Percentiles rank a stretch among this genome's conserved stretches.
Evolutionary conservation across 176 grass and related monocot species (phyloP).

Genomic region (Rhynchospora breviuscula): DNA sequence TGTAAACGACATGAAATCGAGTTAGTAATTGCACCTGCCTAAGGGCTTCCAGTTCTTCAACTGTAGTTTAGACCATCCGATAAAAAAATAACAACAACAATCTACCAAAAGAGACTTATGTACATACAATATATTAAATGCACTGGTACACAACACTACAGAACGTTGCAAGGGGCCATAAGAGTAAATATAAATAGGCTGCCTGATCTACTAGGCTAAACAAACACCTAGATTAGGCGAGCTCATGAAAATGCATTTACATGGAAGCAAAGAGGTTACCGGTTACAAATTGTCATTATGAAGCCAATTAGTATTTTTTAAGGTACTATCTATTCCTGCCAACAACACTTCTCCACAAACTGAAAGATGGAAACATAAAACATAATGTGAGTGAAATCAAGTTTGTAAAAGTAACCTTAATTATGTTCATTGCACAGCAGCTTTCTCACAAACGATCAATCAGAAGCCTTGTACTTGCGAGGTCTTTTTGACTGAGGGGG

Average conservation of each 20-base stretch:
- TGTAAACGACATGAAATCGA: too few relatives aligned
- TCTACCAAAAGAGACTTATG: neutral
- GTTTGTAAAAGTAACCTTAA: too few relatives aligned
- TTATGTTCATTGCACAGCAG: too few relatives aligned
- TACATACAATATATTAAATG: neutral
- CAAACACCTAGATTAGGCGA: neutral
- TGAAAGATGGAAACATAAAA: neutral
- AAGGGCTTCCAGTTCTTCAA: too few relatives aligned
- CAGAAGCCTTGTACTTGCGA: slow-evolving; percentile 79
- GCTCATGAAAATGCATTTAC: neutral
- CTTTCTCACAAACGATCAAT: slow-evolving; percentile 35
- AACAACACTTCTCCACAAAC: neutral
- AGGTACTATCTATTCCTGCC: neutral
- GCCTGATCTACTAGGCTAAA: neutral
- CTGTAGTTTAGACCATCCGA: neutral
- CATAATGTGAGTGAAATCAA: neutral
- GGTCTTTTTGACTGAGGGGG: slow-evolving; percentile 81
- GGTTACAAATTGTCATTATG: neutral
- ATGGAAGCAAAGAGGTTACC: slow-evolving; percentile 13
- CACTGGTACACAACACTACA: neutral
- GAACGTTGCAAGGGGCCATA: neutral
- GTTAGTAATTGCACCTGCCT: too few relatives aligned
- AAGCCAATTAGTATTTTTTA: neutral
- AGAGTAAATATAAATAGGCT: neutral
- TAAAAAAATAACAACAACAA: neutral